These are phyloP conservation scores for Daldinia bambusicola DNA, from an alignment of 495 filamentous ascomycete genomes.

Conservation along the genomic window DNA sequence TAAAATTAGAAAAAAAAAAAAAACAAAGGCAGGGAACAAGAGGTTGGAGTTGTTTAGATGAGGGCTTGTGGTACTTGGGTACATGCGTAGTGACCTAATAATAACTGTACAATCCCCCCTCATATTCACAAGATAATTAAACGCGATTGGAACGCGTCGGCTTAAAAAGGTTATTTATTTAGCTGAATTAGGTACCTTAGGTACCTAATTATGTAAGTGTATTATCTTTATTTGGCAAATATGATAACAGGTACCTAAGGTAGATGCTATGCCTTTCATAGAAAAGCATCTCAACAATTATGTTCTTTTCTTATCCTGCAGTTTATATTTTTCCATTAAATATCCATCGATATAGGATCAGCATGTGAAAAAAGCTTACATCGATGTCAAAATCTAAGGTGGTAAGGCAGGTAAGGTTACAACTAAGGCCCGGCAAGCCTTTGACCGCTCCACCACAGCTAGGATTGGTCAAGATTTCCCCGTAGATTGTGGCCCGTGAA, in stretches of 20 bases:
- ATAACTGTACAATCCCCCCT: not conserved
- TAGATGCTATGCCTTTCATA: not conserved
- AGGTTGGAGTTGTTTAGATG: conserved; percentile 29
- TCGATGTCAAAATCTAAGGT: conserved; percentile 9
- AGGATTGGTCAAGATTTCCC: conserved; percentile 32
- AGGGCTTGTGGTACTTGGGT: conserved; percentile 17
- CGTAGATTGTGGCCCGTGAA: conserved; percentile 19
- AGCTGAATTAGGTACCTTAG: conserved; percentile 3
- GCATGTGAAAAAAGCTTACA: conserved; percentile 26
- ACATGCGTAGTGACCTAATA: conserved; percentile 5
- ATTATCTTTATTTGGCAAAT: too few relatives aligned
- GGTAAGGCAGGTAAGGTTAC: conserved; percentile 15
- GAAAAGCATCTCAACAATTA: not conserved
- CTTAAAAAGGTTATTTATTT: conserved; percentile 36
- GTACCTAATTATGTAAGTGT: not conserved
- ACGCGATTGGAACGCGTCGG: conserved; percentile 27
- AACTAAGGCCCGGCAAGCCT: not conserved
- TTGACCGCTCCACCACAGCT: conserved; percentile 14
- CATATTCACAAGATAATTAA: conserved; percentile 11
- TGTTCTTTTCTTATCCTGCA: not conserved
- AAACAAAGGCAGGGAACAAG: conserved; percentile 30
- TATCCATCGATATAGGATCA: conserved; percentile 5
- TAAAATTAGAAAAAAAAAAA: not conserved
- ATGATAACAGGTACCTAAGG: too few relatives aligned
- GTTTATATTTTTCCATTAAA: not conserved